These are phyloP conservation scores for Turnera subulata DNA, from an alignment of 345 rosid genomes.

Conservation along the genomic window DNA sequence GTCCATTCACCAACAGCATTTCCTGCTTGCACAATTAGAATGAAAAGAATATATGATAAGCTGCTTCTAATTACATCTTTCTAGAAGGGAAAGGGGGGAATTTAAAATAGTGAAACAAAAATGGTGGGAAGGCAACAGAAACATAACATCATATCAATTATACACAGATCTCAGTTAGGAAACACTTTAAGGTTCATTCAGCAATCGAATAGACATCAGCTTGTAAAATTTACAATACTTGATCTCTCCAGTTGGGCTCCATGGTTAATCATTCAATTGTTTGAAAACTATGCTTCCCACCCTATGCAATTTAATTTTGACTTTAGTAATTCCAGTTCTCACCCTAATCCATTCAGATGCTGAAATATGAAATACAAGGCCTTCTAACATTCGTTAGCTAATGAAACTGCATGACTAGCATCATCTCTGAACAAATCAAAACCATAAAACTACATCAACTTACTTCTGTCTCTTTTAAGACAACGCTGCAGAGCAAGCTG, in stretches of 20 bases:
- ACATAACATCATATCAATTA: too few relatives aligned
- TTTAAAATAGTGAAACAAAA: too few relatives aligned
- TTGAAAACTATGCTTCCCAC: too few relatives aligned
- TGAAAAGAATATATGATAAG: not conserved
- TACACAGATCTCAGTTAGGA: too few relatives aligned
- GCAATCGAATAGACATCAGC: not conserved
- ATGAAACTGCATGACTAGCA: constrained; percentile 4
- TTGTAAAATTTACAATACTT: too few relatives aligned
- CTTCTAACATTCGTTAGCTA: not conserved
- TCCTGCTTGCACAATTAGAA: constrained; percentile 40
- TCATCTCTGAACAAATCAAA: not conserved
- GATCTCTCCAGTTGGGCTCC: too few relatives aligned
- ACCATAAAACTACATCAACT: constrained; percentile 21
- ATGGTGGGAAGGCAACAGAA: too few relatives aligned
- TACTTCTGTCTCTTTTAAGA: constrained; percentile 57
- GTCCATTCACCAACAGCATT: constrained; percentile 51
- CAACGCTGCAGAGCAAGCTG: constrained; percentile 71
- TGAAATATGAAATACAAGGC: not conserved
- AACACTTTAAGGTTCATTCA: not conserved
- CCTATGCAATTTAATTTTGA: not conserved
- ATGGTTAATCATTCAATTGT: too few relatives aligned
- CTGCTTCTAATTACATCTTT: not conserved
- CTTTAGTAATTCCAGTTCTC: not conserved
- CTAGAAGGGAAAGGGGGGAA: not conserved
- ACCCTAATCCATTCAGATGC: not conserved